Percentiles rank a stretch among this genome's conserved stretches.
Evolutionary conservation across 768 basidiomycete species (phyloP).

Genomic region (Kwoniella heveanensis): DNA sequence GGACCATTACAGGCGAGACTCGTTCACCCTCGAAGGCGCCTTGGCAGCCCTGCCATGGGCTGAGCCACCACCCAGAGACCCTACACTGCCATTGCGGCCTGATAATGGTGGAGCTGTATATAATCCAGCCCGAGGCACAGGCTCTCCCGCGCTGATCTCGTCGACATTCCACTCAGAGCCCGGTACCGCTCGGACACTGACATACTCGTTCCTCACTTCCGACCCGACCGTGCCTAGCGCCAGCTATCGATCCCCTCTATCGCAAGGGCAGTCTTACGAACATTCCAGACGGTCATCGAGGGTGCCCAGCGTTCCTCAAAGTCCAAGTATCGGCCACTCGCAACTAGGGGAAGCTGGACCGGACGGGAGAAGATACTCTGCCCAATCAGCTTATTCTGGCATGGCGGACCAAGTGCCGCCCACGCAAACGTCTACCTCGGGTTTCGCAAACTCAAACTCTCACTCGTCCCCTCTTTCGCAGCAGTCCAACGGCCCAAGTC

Average conservation of each 20-base stretch:
- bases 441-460: background rate
- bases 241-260: background rate
- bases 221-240: constrained; percentile 8
- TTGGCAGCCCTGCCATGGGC: constrained; percentile 30
- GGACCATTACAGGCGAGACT: constrained; percentile 2
- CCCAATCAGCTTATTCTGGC: constrained; percentile 5
- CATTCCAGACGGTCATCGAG: constrained; percentile 11
- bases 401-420: constrained; percentile 12
- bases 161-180: background rate
- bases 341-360: background rate
- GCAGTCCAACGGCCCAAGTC: background rate
- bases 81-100: constrained; percentile 3
- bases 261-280: background rate
- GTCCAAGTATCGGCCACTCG: background rate
- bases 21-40: background rate
- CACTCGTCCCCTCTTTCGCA: background rate
- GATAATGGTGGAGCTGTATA: no score
- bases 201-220: constrained; percentile 22
- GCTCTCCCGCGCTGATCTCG: background rate
- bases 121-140: background rate
- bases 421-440: background rate
- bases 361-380: background rate
- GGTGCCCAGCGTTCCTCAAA: constrained; percentile 1
- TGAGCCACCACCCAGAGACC: constrained; percentile 24
- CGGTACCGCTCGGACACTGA: constrained; percentile 10